phyloP scores from a whole-genome alignment of 306 rosid genomes.

The Quercus rubra region DNA sequence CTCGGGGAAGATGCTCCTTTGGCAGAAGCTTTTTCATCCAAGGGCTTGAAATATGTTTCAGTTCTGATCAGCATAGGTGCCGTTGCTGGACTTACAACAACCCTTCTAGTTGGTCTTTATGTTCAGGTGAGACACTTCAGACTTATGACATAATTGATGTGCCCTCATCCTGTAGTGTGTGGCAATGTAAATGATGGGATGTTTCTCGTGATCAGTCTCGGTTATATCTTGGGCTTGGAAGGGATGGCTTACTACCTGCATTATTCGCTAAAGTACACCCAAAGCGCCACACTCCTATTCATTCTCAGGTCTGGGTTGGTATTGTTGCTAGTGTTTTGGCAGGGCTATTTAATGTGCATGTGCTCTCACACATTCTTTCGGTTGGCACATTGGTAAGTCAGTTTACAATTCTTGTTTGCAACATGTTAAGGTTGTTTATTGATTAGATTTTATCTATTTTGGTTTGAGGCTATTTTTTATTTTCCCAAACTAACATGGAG shows the following conservation, averaged over 20 bases:
- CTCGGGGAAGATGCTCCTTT: constrained; percentile 97
- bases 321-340: constrained; percentile 72
- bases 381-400: constrained; percentile 92
- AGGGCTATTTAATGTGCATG: constrained; percentile 73
- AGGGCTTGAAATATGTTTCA: constrained; percentile 82
- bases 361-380: constrained; percentile 87
- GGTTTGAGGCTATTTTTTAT: not conserved
- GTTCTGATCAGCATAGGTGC: constrained; percentile 87
- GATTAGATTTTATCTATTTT: not conserved
- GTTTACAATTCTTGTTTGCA: constrained; percentile 13
- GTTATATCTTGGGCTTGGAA: constrained; percentile 93
- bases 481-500: not conserved
- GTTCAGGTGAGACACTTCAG: constrained; percentile 72
- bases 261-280: constrained; percentile 73
- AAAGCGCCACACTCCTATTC: constrained; percentile 75
- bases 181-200: constrained; percentile 23
- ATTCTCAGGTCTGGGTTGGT: constrained; percentile 96
- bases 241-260: constrained; percentile 91
- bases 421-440: constrained; percentile 5
- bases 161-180: constrained; percentile 24
- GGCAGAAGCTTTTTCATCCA: constrained; percentile 89
- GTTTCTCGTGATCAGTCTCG: constrained; percentile 77
- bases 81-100: constrained; percentile 94
- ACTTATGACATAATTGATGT: constrained; percentile 26
- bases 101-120: constrained; percentile 92